Conservation (phyloP, 1,284 basidiomycete species). For the Leccinum pseudoinsigne region DNA sequence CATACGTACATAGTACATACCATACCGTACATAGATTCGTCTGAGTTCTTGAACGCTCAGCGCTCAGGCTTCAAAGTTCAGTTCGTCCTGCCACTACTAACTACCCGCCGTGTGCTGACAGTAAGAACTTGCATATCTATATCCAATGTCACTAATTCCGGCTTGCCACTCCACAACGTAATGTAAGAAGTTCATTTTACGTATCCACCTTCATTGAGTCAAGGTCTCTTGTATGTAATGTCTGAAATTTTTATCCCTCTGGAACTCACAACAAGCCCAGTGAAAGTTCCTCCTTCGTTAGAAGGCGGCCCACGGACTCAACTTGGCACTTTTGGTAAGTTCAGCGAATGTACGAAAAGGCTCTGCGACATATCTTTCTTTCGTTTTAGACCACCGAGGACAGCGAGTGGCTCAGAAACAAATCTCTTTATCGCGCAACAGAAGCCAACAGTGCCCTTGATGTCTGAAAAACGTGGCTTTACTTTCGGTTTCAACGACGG, state of each 20-base stretch:
- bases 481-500: background rate
- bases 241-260: background rate
- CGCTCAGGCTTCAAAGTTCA: background rate
- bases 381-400: background rate
- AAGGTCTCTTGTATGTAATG: background rate
- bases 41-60: background rate
- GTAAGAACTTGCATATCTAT: background rate
- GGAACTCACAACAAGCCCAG: background rate
- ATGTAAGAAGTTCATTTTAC: background rate
- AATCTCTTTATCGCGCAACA: background rate
- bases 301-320: background rate
- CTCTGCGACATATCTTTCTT: background rate
- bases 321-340: background rate
- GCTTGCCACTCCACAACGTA: background rate
- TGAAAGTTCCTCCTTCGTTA: background rate
- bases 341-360: background rate
- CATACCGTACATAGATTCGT: background rate
- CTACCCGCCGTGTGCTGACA: background rate
- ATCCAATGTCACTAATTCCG: background rate
- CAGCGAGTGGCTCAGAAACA: background rate
- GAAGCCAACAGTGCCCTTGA: background rate
- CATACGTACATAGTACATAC: background rate
- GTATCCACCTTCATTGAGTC: background rate
- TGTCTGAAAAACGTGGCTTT: background rate
- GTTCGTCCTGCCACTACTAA: background rate